Evolutionary conservation across 768 basidiomycete species (phyloP), one percentile per base, ranked within the genome.

Genomic region (Leccinum fibrillosum): DNA sequence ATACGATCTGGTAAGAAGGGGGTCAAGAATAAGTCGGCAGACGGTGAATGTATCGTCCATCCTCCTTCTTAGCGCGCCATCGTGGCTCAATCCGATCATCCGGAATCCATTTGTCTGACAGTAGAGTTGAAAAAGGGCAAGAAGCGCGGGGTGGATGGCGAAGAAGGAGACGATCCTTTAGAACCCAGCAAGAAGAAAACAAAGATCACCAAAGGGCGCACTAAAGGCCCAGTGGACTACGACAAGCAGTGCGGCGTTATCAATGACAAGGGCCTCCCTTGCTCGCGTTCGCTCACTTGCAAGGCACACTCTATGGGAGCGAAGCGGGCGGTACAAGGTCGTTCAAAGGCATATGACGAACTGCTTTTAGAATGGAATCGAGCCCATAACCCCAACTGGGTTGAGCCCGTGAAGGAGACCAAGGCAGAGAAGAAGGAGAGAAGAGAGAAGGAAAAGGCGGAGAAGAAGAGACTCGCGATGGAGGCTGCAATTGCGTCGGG

Each of bases 291-390:
- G 7, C 82, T 99, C 37, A 98, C 96, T 0, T 99, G 96, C 78
- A 99, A 99, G 74, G 93, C 96, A 5, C 96, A 99, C 70, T 89
- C 92, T 2, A 96, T 99, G 88, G 93, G 93, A 13, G 90, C 93
- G 11, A 99, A 99, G 74, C 89, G 96, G 17, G 85, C 90, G 9
- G 95, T 99, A 1, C 82, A 83, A 60, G 92, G 92, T 34, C 91
- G 96, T 4, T 90, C 91, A 1, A 82, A 88, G 53, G 72, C 76
- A 7, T 98, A 93, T 68, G 94, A 97, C 67, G 88, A 88, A 45
- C 82, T 99, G 4, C 81, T 95, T 17, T 80, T 92, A 25, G 95
- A 98, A 53, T 98, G 93, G 93, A 89, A 93, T 66, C 86, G 90
- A 34, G 87, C 83, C 25, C 81, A 92, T 68, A 92, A 94, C 61